These are phyloP conservation scores for Apiospora hydei DNA, from an alignment of 2,329 filamentous ascomycete genomes.

Conservation along the genomic window DNA sequence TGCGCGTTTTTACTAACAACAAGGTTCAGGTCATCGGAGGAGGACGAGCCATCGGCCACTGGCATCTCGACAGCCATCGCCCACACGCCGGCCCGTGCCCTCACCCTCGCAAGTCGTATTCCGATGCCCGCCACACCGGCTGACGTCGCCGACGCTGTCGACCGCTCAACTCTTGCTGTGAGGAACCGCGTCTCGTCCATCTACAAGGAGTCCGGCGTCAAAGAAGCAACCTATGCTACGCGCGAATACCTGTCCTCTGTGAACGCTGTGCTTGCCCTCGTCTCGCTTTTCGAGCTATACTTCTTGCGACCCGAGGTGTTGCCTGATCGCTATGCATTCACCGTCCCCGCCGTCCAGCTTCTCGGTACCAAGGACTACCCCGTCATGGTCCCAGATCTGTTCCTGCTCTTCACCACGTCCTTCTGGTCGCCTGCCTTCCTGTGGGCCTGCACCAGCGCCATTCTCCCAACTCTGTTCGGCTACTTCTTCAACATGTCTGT, in stretches of 20 bases:
- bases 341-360: slow-evolving; percentile 67
- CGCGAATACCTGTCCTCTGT: slow-evolving; percentile 78
- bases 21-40: slow-evolving; percentile 48
- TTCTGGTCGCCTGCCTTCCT: slow-evolving; percentile 87
- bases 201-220: slow-evolving; percentile 71
- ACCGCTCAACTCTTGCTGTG: slow-evolving; percentile 71
- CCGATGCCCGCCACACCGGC: slow-evolving; percentile 83
- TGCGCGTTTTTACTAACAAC: slow-evolving; percentile 61
- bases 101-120: slow-evolving; percentile 66
- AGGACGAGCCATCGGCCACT: slow-evolving; percentile 22
- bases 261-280: slow-evolving; percentile 71
- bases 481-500: slow-evolving; percentile 91
- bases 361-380: slow-evolving; percentile 65
- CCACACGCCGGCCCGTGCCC: slow-evolving; percentile 58
- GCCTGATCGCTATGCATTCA: slow-evolving; percentile 74
- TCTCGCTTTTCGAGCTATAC: slow-evolving; percentile 73
- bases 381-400: slow-evolving; percentile 80
- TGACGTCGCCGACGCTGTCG: slow-evolving; percentile 77
- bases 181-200: slow-evolving; percentile 70
- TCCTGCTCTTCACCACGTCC: slow-evolving; percentile 73
- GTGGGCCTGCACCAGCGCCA: slow-evolving; percentile 76
- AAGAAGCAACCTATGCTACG: slow-evolving; percentile 68
- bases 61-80: slow-evolving; percentile 53
- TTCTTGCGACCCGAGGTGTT: slow-evolving; percentile 75
- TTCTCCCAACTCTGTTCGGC: slow-evolving; percentile 74